Base-by-base conservation (phyloP, 805 yeast genomes). In the Kodamaea kakaduensis region DNA sequence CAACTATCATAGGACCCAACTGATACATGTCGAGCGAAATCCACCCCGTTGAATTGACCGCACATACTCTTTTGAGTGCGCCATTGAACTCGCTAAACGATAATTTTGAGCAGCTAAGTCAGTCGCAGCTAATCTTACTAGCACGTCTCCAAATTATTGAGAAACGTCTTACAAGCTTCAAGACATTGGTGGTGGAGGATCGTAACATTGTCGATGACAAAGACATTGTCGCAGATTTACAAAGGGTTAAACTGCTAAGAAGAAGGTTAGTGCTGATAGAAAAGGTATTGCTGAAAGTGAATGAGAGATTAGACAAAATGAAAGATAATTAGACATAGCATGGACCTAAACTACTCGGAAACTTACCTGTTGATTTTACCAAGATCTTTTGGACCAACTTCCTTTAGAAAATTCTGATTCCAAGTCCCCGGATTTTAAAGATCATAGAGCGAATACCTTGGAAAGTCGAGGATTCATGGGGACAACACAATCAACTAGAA, bases 1-100 rank as follows among this genome's bases (percentile, higher is more conserved):
- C n/a, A n/a, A n/a, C n/a, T n/a, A n/a, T n/a, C n/a, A n/a, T n/a
- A n/a, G n/a, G n/a, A n/a, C n/a, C n/a, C n/a, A n/a, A n/a, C n/a
- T n/a, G n/a, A n/a, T 13, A 7, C 18, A 26, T 16, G 19, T 16
- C 29, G 19, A n/a, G 7, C n/a, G 69, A 71, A 19, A 59, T 77
- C 10, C 83, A 78, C 48, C 81, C 82, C 0, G 67, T 78, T 28
- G 84, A 78, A 41, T 59, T 77, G 18, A 67, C 77, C 2, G 81
- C 78, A 0, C 84, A 78, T 42, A 57, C 75, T 7, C 51, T 78
- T 1, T 48, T 78, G 6, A 77, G 77, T 20, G 71, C 73, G 1
- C 71, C 82, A 2, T 53, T 78, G 6, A 82, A 78, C 26, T 58
- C 56, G 4, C 54, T 78, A 16, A 67, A 73, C 35, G 69, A 69